A percentile compares a stretch with the other conserved stretches of the same genome.
Conservation (phyloP, 129 eudicot species). For the Tagetes erecta region DNA sequence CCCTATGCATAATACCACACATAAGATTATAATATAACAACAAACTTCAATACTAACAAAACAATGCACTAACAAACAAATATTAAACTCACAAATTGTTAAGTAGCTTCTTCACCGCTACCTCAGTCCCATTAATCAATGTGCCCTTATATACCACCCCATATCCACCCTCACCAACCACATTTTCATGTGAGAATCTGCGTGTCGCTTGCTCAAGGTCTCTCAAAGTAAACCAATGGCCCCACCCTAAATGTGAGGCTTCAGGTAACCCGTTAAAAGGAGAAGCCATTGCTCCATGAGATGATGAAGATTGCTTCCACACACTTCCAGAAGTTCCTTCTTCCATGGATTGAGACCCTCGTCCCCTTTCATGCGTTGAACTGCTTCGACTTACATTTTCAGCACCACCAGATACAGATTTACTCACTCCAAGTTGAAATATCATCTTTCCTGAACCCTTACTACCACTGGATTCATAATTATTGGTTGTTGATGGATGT, state of each 20-base stretch:
- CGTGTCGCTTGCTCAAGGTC: slow-evolving; percentile 83
- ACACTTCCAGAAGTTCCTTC: slow-evolving; percentile 75
- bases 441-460: slow-evolving; percentile 65
- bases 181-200: slow-evolving; percentile 63
- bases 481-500: slow-evolving; percentile 29
- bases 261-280: slow-evolving; percentile 90
- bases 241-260: slow-evolving; percentile 96
- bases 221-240: slow-evolving; percentile 96
- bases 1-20: slow-evolving; percentile 47
- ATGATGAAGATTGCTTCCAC: slow-evolving; percentile 55
- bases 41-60: slow-evolving; percentile 13
- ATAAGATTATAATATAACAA: slow-evolving; percentile 2
- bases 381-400: slow-evolving; percentile 81
- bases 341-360: slow-evolving; percentile 79
- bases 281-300: slow-evolving; percentile 66
- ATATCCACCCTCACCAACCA: slow-evolving; percentile 98
- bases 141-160: slow-evolving; percentile 83
- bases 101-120: slow-evolving; percentile 90
- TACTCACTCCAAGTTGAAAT: slow-evolving; percentile 66
- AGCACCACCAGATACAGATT: slow-evolving; percentile 74
- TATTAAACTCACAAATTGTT: slow-evolving; percentile 73
- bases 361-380: slow-evolving; percentile 63
- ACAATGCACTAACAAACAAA: background rate
- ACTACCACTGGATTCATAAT: slow-evolving; percentile 54
- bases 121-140: slow-evolving; percentile 78